Conservation (phyloP, 2,329 filamentous ascomycete species). For the Pestalotiopsis sp. region DNA sequence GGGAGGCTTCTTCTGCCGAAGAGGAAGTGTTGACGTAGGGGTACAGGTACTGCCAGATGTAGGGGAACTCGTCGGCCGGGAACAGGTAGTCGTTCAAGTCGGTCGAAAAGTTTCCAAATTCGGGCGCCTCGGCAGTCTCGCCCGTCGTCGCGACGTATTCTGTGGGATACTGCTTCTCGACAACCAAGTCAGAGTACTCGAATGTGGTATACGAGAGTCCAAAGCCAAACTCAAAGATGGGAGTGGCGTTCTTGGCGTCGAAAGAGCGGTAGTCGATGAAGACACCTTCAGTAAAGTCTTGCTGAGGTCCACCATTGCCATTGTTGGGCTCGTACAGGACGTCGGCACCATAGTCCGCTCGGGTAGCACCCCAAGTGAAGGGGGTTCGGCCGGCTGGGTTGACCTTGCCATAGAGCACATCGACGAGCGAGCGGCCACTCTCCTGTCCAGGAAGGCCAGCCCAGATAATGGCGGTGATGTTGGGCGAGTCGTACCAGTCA, state of each 20-base stretch:
- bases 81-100: constrained; percentile 69
- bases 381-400: constrained; percentile 78
- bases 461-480: constrained; percentile 83
- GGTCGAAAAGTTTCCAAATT: constrained; percentile 65
- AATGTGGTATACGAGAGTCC: constrained; percentile 84
- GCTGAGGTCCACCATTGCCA: constrained; percentile 66
- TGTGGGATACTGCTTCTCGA: constrained; percentile 52
- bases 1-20: constrained; percentile 55
- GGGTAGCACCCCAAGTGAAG: constrained; percentile 76
- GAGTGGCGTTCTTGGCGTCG: constrained; percentile 66
- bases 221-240: constrained; percentile 80
- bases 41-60: constrained; percentile 64
- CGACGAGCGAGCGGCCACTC: constrained; percentile 76
- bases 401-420: constrained; percentile 81
- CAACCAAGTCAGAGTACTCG: constrained; percentile 67
- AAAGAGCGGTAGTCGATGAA: constrained; percentile 84
- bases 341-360: constrained; percentile 69
- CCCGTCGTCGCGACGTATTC: constrained; percentile 64
- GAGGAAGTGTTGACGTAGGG: constrained; percentile 70
- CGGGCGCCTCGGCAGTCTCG: constrained; percentile 64
- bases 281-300: constrained; percentile 75
- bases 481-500: constrained; percentile 74
- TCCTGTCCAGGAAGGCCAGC: constrained; percentile 84
- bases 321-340: constrained; percentile 73
- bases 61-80: constrained; percentile 57